Conservation (phyloP, 2,329 filamentous ascomycete genomes). For the Verticillium dahliae region DNA sequence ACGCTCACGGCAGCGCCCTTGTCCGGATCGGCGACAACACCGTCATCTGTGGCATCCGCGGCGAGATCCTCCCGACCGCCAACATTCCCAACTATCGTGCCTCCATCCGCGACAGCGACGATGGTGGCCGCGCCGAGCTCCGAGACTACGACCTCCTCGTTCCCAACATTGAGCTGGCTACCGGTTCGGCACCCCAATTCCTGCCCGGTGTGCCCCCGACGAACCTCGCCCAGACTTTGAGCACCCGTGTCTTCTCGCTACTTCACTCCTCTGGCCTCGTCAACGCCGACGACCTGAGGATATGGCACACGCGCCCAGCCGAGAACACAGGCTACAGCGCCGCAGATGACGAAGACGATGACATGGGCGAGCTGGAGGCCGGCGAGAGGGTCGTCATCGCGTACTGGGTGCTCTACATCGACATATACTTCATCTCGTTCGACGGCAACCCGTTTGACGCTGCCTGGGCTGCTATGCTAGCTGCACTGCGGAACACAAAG, state of each 20-base stretch:
- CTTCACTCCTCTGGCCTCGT: conserved; percentile 67
- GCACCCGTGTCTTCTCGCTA: conserved; percentile 70
- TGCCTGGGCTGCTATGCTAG: conserved; percentile 77
- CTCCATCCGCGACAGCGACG: conserved; percentile 23
- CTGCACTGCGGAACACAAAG: conserved; percentile 70
- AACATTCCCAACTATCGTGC: conserved; percentile 64
- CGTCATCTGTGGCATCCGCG: conserved; percentile 88
- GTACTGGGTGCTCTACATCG: conserved; percentile 94
- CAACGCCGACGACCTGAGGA: conserved; percentile 60
- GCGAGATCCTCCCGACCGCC: conserved; percentile 70
- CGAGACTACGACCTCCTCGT: conserved; percentile 70
- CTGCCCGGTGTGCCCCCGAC: conserved; percentile 78
- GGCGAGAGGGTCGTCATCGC: conserved; percentile 54
- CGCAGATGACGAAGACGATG: conserved; percentile 27
- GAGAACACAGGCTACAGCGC: conserved; percentile 18
- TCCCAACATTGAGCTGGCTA: conserved; percentile 88
- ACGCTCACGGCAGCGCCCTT: conserved; percentile 84
- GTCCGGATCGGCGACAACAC: conserved; percentile 85
- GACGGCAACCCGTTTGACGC: conserved; percentile 91
- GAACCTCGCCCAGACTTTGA: conserved; percentile 75
- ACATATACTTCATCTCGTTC: conserved; percentile 88
- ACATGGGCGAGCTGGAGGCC: conserved; percentile 20
- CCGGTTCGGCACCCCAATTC: conserved; percentile 80
- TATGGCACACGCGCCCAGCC: conserved; percentile 55
- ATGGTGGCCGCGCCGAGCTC: conserved; percentile 36